Evolutionary conservation across 2,329 filamentous ascomycete genomes (phyloP), one percentile per base, ranked within the genome.

Genomic region (Dendryphion nanum): DNA sequence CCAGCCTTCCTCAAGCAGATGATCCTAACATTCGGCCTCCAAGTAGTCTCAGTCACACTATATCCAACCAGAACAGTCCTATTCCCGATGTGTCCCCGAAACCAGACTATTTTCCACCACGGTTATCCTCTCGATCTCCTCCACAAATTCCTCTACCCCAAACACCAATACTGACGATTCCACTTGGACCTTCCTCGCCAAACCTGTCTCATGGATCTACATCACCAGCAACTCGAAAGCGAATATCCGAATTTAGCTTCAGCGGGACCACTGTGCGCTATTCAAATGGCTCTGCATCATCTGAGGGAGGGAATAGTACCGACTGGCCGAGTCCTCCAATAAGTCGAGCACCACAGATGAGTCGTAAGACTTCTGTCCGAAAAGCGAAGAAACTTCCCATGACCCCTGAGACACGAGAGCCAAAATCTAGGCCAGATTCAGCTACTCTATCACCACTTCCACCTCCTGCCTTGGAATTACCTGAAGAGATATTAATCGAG

Each of bases 261-360:
- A 50, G 35, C 87, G 72, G n/a, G 82, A 89, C 86, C 83, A 89
- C 70, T 89, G 86, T 67, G 90, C 90, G 51, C 89, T 89, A 67
- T 91, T 95, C 54, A 86, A 85, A 18, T 82, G 82, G 66, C 91
- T 89, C 59, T 93, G 91, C 66, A 91, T 89, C 67, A 86, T 93
- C 36, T 93, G 79, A 63, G 93, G 88, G 41, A 5, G 45, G 45
- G 12, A 35, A 45, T 13, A 55, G 44, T 23, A 43, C 39, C 26
- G 41, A 45, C 4, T 55, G 50, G 37, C 33, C 38, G 5, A 44
- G 37, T 23, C 41, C 44, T n/a, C 7, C 35, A 4, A 18, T 24
- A 6, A 36, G 30, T 18, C 16, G 41, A 24, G 16, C 24, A 10
- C 36, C 44, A n/a, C 17, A 28, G 15, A n/a, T 37, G 15, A 40